Percentiles rank a stretch among this genome's conserved stretches.
Evolutionary conservation across 352 stramenopile genomes (phyloP).

Genomic region (Pelagophyceae sp.): DNA sequence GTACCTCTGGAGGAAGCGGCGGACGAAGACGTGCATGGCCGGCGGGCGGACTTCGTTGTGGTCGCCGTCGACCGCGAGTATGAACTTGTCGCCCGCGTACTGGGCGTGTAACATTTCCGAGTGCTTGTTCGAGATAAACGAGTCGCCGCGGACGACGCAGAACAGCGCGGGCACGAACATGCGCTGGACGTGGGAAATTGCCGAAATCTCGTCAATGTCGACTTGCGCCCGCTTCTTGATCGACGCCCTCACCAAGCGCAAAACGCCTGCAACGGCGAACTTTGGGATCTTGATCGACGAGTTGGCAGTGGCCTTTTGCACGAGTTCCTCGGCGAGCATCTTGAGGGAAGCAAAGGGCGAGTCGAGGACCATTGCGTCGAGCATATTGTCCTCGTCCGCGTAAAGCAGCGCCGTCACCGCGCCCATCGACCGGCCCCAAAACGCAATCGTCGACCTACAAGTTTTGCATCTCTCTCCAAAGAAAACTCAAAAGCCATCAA

Average conservation of each 20-base stretch:
- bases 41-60: conserved; percentile 65
- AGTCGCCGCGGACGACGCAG: conserved; percentile 65
- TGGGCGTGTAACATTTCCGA: conserved; percentile 58
- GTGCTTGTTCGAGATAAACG: conserved; percentile 76
- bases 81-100: conserved; percentile 92
- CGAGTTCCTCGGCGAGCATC: conserved; percentile 89
- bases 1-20: conserved; percentile 64
- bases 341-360: conserved; percentile 91
- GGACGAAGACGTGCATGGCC: conserved; percentile 63
- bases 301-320: conserved; percentile 83
- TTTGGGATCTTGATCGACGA: conserved; percentile 76
- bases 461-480: too few relatives aligned
- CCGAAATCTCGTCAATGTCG: conserved; percentile 57
- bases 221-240: conserved; percentile 76
- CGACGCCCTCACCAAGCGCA: conserved; percentile 67
- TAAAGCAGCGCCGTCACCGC: conserved; percentile 94
- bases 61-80: conserved; percentile 65
- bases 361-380: conserved; percentile 92
- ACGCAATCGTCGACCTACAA: conserved; percentile 84
- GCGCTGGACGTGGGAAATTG: conserved; percentile 66
- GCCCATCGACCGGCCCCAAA: conserved; percentile 96
- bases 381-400: conserved; percentile 86
- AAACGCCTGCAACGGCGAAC: conserved; percentile 74
- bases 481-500: too few relatives aligned
- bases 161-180: conserved; percentile 95